Evolutionary conservation across 768 basidiomycete genomes (phyloP), one percentile per base, ranked within the genome.

Genomic region (Gautieria morchelliformis): DNA sequence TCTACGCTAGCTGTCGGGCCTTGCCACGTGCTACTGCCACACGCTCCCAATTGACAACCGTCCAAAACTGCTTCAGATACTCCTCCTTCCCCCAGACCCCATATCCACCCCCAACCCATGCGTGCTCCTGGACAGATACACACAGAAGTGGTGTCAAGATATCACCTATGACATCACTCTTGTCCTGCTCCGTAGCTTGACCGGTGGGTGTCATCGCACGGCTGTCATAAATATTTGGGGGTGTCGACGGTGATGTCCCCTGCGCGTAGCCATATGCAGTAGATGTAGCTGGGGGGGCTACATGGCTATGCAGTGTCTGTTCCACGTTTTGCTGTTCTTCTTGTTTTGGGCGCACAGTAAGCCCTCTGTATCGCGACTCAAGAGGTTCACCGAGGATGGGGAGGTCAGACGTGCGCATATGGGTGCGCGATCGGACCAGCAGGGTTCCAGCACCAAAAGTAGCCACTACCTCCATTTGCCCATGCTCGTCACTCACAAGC

Each of bases 51-150:
- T 95, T 77, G 53, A 94, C 69, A 20, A 85, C 87, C 10, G 73
- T 75, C 90, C 91, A 95, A 71, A 93, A 92, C 66, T 84, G 78
- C 63, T 77, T 80, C 66, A 94, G 66, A 78, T 91, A 95, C 63
- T 78, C 78, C 67, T 94, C 90, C 70, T 90, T 89, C 24, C 93
- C 92, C 89, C 89, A 93, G 5, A 95, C 80, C 5, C 92, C 92
- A 62, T 86, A 92, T 40, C 87, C 89, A 20, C 87, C 84, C 50
- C 76, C 75, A 65, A 95, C 75, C 89, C 91, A 95, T 27, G 86
- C 85, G 62, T 91, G 92, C 68, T 93, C 90, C 63, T 92, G 80
- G 5, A 89, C 80, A 44, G 84, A 83, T 52, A 93, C 66, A 60
- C 87, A 89, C 68, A 91, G 83, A 55, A 94, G 67, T 20, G 92